Conservation (phyloP, 306 rosid species). For the Fragaria ananassa region DNA sequence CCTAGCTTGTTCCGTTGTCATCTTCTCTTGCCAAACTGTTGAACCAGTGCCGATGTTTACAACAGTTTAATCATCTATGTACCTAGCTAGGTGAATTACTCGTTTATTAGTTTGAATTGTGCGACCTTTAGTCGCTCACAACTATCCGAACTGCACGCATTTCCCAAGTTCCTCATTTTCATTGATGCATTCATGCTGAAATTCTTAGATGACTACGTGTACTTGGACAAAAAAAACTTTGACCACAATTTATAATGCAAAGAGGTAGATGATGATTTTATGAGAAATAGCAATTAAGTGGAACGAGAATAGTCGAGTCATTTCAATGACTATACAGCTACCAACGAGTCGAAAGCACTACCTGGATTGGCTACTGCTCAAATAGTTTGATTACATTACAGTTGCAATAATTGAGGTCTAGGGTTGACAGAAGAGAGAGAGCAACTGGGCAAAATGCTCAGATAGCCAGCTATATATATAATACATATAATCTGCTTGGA, state of each 20-base stretch:
- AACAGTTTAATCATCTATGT: not conserved
- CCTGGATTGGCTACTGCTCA: not conserved
- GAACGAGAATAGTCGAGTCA: not conserved
- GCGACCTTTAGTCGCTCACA: not conserved
- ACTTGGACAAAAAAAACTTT: not conserved
- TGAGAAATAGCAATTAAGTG: not conserved
- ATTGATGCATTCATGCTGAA: not conserved
- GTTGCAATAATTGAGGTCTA: slow-evolving; percentile 2
- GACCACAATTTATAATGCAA: not conserved
- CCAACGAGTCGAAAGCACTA: not conserved
- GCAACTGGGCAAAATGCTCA: slow-evolving; percentile 26
- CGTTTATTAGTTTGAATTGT: not conserved
- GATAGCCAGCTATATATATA: not conserved
- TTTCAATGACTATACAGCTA: not conserved
- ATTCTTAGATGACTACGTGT: not conserved
- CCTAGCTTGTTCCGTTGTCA: not conserved
- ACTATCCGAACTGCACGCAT: not conserved
- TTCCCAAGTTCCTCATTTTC: not conserved
- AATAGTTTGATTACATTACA: not conserved
- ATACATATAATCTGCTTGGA: not conserved
- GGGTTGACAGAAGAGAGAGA: slow-evolving; percentile 82
- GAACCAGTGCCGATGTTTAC: not conserved
- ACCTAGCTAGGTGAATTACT: not conserved
- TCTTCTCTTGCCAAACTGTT: not conserved
- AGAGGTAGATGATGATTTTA: not conserved